Base-by-base conservation (phyloP, 1,139 yeast genomes). In the Lodderomyces metapsilosis region DNA sequence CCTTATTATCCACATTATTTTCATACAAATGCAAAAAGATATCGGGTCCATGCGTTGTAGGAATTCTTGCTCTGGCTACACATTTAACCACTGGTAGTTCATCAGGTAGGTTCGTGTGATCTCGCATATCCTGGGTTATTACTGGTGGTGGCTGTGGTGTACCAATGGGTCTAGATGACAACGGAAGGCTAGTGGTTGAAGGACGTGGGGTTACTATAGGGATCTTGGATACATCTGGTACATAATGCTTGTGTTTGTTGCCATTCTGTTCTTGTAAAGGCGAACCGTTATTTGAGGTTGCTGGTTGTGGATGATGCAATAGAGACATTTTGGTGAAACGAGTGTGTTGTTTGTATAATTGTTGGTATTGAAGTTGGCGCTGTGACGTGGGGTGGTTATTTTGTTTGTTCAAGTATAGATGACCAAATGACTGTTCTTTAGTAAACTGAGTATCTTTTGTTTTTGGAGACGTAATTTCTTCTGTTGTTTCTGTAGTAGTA, bases 41-140 rank as follows among this genome's bases (percentile, higher is more conserved):
- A 56, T 94, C 98, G 1, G 95, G 91, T 4, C 96, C 95, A 43
- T 81, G 80, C 1, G 94, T 87, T n/a, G 96, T 88, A 36, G 96
- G 96, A 47, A 89, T 88, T 46, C 96, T 70, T 2, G 98, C 98
- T 44, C 98, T 71, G 3, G 96, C 96, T 46, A 88, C 78, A 62
- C 98, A 92, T 55, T 76, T 75, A n/a, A 92, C 98, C 25, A 59
- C 51, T 2, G 98, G 98, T 46, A 65, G 56, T 3, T 37, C 48
- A 35, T 61, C 66, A 10, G 64, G 66, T 28, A 64, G 52, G 15
- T 67, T 67, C 21, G 48, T 38, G 11, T 42, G 40, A 32, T 50
- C 41, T 27, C 51, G 44, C 35, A 44, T 44, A 13, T 44, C 51
- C 37, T 50, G 48, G 8, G 50, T 37, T 23, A 47, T 41, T 8